phyloP scores from a whole-genome alignment of 495 filamentous ascomycete species.

The Neurospora sp. region DNA sequence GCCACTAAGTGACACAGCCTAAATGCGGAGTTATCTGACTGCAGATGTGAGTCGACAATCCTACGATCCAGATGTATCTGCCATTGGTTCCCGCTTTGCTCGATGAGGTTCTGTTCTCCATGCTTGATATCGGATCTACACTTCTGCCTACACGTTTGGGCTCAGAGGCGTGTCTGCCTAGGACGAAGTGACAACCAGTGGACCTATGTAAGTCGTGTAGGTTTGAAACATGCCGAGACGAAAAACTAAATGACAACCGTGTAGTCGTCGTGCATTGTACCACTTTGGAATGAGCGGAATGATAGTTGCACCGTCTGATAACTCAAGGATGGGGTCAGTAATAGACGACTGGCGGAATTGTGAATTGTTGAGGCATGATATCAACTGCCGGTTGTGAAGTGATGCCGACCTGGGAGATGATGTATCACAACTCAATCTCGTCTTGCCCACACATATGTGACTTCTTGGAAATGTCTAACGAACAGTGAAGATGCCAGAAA shows the following conservation, averaged over 20 bases:
- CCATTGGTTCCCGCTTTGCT: background rate
- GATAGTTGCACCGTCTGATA: background rate
- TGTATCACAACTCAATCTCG: background rate
- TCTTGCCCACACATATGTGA: no score
- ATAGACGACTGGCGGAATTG: background rate
- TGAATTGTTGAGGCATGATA: background rate
- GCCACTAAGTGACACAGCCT: background rate
- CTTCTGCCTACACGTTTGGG: background rate
- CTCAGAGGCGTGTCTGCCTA: background rate
- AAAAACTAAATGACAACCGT: background rate
- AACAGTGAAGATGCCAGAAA: background rate
- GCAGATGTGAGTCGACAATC: background rate
- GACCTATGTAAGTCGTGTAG: background rate
- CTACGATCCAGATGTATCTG: background rate
- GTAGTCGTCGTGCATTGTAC: background rate
- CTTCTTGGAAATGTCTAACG: background rate
- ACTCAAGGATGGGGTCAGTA: background rate
- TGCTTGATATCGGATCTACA: background rate
- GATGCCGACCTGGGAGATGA: background rate
- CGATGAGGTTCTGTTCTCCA: background rate
- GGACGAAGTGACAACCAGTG: background rate
- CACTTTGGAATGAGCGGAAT: background rate
- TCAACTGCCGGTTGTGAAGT: background rate
- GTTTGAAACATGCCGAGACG: background rate
- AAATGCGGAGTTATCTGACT: background rate